These are phyloP conservation scores for Hyaloscypha variabilis DNA, from an alignment of 495 filamentous ascomycete genomes.

Conservation along the genomic window DNA sequence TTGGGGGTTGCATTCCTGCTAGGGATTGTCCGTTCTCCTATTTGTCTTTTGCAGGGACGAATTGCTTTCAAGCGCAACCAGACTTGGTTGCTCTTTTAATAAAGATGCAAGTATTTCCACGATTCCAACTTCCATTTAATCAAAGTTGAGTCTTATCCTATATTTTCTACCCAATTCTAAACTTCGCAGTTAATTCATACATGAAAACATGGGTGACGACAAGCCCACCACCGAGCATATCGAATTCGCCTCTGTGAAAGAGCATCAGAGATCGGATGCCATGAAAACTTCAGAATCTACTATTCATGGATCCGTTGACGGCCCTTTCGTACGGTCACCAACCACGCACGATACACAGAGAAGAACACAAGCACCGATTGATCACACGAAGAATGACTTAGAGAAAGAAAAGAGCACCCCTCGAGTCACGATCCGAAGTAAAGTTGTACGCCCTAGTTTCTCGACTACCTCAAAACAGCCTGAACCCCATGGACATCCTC, in stretches of 20 bases:
- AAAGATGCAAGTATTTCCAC: neutral
- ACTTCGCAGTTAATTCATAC: slow-evolving; percentile 2
- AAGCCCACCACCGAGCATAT: slow-evolving; percentile 2
- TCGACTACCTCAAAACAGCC: slow-evolving; percentile 1
- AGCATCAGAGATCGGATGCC: neutral
- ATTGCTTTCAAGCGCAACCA: neutral
- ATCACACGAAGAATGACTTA: slow-evolving; percentile 5
- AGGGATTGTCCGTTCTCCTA: neutral
- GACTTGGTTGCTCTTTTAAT: neutral
- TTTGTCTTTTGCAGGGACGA: neutral
- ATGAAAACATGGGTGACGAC: slow-evolving; percentile 6
- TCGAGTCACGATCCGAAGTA: neutral
- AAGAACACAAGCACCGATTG: neutral
- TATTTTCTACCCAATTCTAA: slow-evolving; percentile 3
- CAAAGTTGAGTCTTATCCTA: neutral
- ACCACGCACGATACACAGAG: neutral
- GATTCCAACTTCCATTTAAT: slow-evolving; percentile 1
- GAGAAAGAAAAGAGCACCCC: slow-evolving; percentile 1
- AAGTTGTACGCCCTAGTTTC: neutral
- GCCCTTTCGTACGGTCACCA: neutral
- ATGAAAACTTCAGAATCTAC: neutral
- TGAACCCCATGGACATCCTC: neutral
- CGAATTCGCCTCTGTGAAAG: neutral
- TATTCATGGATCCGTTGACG: neutral
- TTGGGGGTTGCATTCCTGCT: neutral